Conservation (phyloP, 148 eudicot genomes). For the Amaranthus palmeri region DNA sequence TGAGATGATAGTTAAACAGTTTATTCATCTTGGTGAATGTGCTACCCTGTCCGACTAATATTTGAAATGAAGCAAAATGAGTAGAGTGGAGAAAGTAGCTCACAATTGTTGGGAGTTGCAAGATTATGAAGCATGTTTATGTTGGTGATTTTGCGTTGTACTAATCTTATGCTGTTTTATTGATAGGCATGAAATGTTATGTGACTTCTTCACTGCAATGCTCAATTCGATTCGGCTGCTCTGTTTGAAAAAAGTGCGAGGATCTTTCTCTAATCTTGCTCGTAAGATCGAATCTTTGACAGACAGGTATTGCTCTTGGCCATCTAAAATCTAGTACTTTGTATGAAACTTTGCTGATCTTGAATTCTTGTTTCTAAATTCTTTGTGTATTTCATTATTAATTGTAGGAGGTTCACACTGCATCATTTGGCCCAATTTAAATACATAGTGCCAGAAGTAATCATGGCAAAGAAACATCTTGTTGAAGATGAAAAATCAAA, state of each 20-base stretch:
- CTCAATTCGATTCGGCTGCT: constrained; percentile 59
- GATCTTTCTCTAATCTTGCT: constrained; percentile 54
- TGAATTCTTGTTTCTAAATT: background rate
- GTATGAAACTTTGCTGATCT: background rate
- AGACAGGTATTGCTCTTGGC: constrained; percentile 42
- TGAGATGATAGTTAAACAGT: background rate
- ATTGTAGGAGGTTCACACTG: constrained; percentile 64
- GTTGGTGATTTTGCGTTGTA: background rate
- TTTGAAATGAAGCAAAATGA: too few relatives aligned
- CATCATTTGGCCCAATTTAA: constrained; percentile 74
- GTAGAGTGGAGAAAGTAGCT: too few relatives aligned
- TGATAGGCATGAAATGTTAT: constrained; percentile 52
- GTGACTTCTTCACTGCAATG: constrained; percentile 64
- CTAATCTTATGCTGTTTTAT: background rate
- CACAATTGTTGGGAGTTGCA: too few relatives aligned
- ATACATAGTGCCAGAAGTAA: constrained; percentile 62
- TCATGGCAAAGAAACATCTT: constrained; percentile 54
- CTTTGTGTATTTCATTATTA: background rate
- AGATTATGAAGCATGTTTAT: background rate
- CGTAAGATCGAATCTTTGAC: constrained; percentile 54
- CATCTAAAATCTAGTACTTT: background rate
- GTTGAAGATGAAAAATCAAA: constrained; percentile 51
- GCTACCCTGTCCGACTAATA: too few relatives aligned
- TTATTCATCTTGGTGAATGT: too few relatives aligned
- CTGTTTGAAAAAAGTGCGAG: constrained; percentile 31